Base-by-base conservation (phyloP, 805 yeast genomes). In the Candida endomychidarum region DNA sequence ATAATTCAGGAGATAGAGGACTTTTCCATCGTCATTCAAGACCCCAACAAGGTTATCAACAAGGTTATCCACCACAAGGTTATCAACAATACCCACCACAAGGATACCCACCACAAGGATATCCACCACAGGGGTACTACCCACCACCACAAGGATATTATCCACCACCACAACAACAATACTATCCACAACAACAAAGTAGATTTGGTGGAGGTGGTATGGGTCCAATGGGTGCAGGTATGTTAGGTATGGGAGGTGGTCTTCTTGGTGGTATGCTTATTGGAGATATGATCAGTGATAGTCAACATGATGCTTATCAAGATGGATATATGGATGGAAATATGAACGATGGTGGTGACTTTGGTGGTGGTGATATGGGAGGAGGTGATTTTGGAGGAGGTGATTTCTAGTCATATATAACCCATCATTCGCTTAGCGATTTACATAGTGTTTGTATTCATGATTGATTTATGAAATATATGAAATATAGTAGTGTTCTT, bases 261-360 rank as follows among this genome's bases (percentile, higher is more conserved):
- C 37, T 34, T 34, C 29, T 63, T 3, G 74, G 72, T 38, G 88
- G 87, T 59, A 56, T 81, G 40, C 52, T 80, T 26, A 50, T 80
- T 9, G 44, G 44, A 12, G 40, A 59, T 76, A 60, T 50, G 80
- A 46, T 51, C 80, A 27, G 74, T 5, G 65, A 70, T 25, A 15
- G 34, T 20, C 40, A 37, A 22, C 55, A 59, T 30, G 57, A 58
- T 51, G 71, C 66, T 26, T 33, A 60, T 75, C 60, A 50, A 79
- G 48, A 51, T 80, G 31, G 74, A 73, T 7, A 63, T 69, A 23
- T 74, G 74, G 32, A 48, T 78, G 36, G 36, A 4, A 5, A 31
- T 15, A 29, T 16, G 21, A 17, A 14, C 44, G 56, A 58, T 31
- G 57, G 57, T 53, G 71, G 67, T 26, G 29, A 46, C 30, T 41